Percentiles rank a stretch among this genome's conserved stretches.
These are phyloP conservation scores for Marchantia paleacea DNA, from an alignment of 225 moss, liverwort and hornwort species.

Conservation along the genomic window DNA sequence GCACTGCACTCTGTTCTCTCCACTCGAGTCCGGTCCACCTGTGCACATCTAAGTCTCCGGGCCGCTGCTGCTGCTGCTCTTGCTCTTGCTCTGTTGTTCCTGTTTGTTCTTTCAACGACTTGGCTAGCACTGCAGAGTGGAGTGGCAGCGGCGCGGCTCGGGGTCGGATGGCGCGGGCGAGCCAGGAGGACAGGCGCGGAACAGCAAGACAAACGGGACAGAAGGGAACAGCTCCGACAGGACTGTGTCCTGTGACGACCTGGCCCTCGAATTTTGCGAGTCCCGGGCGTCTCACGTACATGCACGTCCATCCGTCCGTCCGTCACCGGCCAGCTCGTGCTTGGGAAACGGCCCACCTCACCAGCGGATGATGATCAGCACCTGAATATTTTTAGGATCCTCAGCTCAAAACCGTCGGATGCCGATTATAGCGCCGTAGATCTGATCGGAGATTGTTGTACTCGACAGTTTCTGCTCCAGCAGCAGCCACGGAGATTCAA, in stretches of 20 bases:
- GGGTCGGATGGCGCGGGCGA: not conserved
- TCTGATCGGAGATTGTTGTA: not conserved
- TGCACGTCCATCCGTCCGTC: constrained; percentile 4
- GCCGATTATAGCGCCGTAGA: not conserved
- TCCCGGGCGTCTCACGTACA: not conserved
- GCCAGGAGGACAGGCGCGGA: not conserved
- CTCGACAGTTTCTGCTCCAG: no score
- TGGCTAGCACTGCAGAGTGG: not conserved
- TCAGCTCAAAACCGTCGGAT: not conserved
- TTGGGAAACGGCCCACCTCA: not conserved
- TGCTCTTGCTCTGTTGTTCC: not conserved
- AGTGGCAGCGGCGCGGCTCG: not conserved
- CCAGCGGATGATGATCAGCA: not conserved
- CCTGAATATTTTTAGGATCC: not conserved
- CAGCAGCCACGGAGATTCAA: not conserved
- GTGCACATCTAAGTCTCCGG: not conserved
- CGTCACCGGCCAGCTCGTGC: not conserved
- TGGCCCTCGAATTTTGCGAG: not conserved
- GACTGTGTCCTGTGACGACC: not conserved
- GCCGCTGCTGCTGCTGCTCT: not conserved
- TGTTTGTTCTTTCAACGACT: not conserved
- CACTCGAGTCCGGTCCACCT: not conserved
- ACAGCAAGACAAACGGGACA: not conserved
- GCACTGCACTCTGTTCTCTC: not conserved
- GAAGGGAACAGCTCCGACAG: not conserved